phyloP scores from a whole-genome alignment of 148 eudicot species.

The Tetragonia tetragonoides region DNA sequence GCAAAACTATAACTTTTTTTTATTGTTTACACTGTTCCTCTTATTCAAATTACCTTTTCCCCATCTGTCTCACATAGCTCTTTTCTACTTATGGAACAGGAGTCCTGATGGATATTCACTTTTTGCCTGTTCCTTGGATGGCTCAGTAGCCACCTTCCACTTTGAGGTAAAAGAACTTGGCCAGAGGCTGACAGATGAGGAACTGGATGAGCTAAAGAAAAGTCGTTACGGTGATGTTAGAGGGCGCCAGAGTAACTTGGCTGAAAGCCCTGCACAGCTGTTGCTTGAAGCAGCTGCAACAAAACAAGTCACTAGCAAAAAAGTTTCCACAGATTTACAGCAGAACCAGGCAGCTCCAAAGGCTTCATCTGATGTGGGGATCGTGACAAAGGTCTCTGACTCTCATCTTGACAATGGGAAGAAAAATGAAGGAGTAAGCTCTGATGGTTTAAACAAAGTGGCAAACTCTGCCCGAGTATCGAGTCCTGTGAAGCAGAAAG shows the following conservation, averaged over 20 bases:
- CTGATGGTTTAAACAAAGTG: constrained; percentile 52
- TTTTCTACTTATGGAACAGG: constrained; percentile 43
- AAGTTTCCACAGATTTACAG: constrained; percentile 38
- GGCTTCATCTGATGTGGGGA: constrained; percentile 43
- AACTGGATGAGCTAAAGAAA: constrained; percentile 71
- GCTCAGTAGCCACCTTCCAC: constrained; percentile 83
- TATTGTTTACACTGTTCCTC: not conserved
- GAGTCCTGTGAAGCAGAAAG: constrained; percentile 95
- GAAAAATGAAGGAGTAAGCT: constrained; percentile 41
- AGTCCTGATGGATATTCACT: constrained; percentile 98
- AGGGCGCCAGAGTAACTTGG: constrained; percentile 84
- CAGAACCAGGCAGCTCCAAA: constrained; percentile 39
- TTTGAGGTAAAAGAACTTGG: constrained; percentile 90
- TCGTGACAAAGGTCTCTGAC: constrained; percentile 43
- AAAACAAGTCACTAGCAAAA: constrained; percentile 59
- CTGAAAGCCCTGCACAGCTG: constrained; percentile 91
- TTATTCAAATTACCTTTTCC: not conserved
- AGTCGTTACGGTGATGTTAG: constrained; percentile 95
- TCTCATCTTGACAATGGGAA: constrained; percentile 53
- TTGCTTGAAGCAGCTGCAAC: constrained; percentile 92
- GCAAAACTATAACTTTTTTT: not conserved
- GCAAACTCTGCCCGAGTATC: constrained; percentile 45
- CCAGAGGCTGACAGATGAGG: constrained; percentile 66
- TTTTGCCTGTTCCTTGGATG: constrained; percentile 96
- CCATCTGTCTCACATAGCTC: constrained; percentile 7